These are phyloP conservation scores for Penicillium brasilianum DNA, from an alignment of 2,329 filamentous ascomycete species.

Conservation along the genomic window DNA sequence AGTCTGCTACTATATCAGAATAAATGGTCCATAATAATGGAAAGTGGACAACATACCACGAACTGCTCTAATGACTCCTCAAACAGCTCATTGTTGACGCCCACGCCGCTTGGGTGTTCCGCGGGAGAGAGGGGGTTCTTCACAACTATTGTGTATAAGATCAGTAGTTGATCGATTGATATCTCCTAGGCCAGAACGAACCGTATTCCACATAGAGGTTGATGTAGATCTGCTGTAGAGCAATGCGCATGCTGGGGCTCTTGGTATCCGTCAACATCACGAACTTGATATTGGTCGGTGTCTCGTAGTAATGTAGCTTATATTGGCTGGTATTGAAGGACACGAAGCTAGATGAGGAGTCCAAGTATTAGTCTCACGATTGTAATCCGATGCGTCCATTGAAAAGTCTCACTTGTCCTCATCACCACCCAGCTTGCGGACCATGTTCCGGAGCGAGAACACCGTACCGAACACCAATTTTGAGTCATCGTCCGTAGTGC, in stretches of 20 bases:
- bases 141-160: slow-evolving; percentile 53
- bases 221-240: slow-evolving; percentile 97
- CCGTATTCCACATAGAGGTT: slow-evolving; percentile 97
- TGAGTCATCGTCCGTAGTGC: slow-evolving; percentile 77
- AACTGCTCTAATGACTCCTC: slow-evolving; percentile 62
- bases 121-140: slow-evolving; percentile 67
- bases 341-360: slow-evolving; percentile 71
- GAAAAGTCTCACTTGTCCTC: slow-evolving; percentile 68
- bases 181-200: slow-evolving; percentile 42
- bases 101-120: slow-evolving; percentile 65
- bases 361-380: not conserved
- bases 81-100: slow-evolving; percentile 69
- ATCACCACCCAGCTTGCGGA: slow-evolving; percentile 88
- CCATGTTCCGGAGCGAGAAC: slow-evolving; percentile 96
- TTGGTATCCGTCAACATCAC: slow-evolving; percentile 94
- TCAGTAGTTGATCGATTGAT: slow-evolving; percentile 11
- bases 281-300: slow-evolving; percentile 91
- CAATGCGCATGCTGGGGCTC: slow-evolving; percentile 87
- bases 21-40: slow-evolving; percentile 21
- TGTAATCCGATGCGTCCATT: not conserved
- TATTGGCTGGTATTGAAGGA: slow-evolving; percentile 93
- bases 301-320: slow-evolving; percentile 99
- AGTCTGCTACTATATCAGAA: slow-evolving; percentile 37
- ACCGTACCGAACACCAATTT: slow-evolving; percentile 98
- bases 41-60: slow-evolving; percentile 47